Base-by-base conservation (phyloP, 2,329 filamentous ascomycete species). In the Nothopassalora personata region DNA sequence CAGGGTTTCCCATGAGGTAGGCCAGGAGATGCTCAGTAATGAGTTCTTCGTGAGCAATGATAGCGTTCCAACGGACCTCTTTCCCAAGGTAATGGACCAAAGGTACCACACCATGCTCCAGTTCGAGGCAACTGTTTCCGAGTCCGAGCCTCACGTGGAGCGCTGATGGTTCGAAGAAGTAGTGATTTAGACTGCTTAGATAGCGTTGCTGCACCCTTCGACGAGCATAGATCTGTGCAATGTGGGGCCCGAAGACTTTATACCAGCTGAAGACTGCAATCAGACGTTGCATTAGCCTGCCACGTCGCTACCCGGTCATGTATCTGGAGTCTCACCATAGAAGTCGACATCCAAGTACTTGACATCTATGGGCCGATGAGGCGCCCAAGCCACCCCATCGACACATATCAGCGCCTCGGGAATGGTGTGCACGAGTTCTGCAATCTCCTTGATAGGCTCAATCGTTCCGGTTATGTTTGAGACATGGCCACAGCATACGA, bases 361-460 rank as follows among this genome's bases (percentile, higher is more conserved):
- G 13, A 56, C 54, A 50, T 56, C 54, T 27, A 56, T 49, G 13
- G 39, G 54, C 10, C 54, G 54, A 36, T 56, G 54, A 36, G 54
- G 54, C 47, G 54, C 54, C 54, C 54, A 56, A 23, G 54, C 54
- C 30, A 56, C 54, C 6, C 54, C 54, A 36, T 56, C 54, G n/a
- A 56, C 45, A 34, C 54, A 56, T 18, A 56, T 56, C 45, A 49
- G 30, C 34, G 54, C 54, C 46, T 49, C 54, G n/a, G 54, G 54
- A 19, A 56, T 56, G 23, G 43, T 48, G 27, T 56, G 54, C 6
- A 56, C 54, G 31, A 56, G 54, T 13, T 56, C 54, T 11, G 54
- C 45, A 27, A 56, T 31, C 30, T 56, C 54, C 36, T 39, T 56
- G 54, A 56, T 50, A 15, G 54, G 54, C 31, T 56, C 54, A 43